These are phyloP conservation scores for Terana coerulea DNA, from an alignment of 768 basidiomycete genomes.

Conservation along the genomic window DNA sequence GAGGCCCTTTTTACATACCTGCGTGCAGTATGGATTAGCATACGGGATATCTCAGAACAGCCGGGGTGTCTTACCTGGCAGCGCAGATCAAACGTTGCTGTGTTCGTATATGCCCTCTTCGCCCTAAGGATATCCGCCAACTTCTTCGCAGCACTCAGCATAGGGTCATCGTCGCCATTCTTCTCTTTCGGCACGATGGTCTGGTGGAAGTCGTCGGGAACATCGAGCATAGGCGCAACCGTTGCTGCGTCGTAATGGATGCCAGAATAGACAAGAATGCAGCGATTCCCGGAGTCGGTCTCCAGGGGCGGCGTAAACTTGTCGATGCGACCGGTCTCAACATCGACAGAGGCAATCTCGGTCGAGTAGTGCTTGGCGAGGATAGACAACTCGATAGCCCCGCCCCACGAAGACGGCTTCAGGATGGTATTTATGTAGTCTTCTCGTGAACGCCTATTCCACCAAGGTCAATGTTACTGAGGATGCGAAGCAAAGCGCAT, in stretches of 20 bases:
- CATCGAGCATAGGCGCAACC: constrained; percentile 71
- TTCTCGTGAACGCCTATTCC: constrained; percentile 47
- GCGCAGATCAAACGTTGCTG: constrained; percentile 83
- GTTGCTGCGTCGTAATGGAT: constrained; percentile 96
- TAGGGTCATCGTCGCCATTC: constrained; percentile 43
- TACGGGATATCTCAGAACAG: not conserved
- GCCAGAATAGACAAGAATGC: constrained; percentile 87
- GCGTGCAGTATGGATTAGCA: constrained; percentile 3
- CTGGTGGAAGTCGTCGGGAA: constrained; percentile 86
- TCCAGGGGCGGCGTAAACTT: constrained; percentile 59
- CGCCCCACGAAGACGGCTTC: constrained; percentile 85
- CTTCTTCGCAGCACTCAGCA: constrained; percentile 61
- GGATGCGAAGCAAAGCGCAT: not conserved
- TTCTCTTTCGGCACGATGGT: constrained; percentile 65
- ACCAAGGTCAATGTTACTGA: no score
- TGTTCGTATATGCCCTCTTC: constrained; percentile 88
- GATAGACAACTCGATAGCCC: constrained; percentile 89
- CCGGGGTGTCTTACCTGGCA: constrained; percentile 57
- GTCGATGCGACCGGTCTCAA: constrained; percentile 89
- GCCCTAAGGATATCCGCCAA: constrained; percentile 69
- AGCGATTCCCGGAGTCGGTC: constrained; percentile 33
- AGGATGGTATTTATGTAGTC: constrained; percentile 81
- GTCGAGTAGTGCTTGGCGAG: constrained; percentile 78
- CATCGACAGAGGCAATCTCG: constrained; percentile 88
- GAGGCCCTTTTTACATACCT: constrained; percentile 81